Evolutionary conservation across 73 alveolate species (phyloP).

Genomic region (Paraurostyla sp.): DNA sequence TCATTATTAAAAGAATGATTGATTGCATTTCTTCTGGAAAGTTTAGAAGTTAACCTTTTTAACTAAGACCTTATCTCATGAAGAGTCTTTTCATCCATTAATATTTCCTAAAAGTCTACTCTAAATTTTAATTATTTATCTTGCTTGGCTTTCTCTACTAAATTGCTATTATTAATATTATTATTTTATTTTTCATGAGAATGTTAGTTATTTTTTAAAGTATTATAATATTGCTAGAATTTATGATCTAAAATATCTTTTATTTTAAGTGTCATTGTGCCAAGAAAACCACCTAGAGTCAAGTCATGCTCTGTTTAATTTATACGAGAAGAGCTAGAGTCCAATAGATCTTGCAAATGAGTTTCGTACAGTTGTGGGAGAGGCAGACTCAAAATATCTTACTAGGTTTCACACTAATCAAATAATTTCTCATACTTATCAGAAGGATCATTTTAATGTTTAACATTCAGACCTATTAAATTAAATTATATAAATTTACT

Average conservation of each 20-base stretch:
- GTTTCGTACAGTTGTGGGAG: neutral
- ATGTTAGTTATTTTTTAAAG: neutral
- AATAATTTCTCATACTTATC: neutral
- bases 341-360: neutral
- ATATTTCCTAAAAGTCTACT: neutral
- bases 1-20: neutral
- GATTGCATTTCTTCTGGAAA: conserved; percentile 10
- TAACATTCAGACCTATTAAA: neutral
- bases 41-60: neutral
- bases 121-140: neutral
- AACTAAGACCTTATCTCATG: neutral
- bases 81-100: conserved; percentile 28
- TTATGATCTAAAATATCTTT: no score
- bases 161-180: neutral
- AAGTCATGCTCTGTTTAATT: no score
- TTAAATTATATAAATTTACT: no score
- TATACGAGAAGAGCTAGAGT: no score
- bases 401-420: neutral
- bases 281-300: no score
- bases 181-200: neutral
- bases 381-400: neutral
- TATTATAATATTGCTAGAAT: neutral
- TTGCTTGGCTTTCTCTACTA: neutral
- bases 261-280: no score
- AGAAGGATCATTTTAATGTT: neutral